Conservation (phyloP, 441 rosid species). For the California macrophylla region DNA sequence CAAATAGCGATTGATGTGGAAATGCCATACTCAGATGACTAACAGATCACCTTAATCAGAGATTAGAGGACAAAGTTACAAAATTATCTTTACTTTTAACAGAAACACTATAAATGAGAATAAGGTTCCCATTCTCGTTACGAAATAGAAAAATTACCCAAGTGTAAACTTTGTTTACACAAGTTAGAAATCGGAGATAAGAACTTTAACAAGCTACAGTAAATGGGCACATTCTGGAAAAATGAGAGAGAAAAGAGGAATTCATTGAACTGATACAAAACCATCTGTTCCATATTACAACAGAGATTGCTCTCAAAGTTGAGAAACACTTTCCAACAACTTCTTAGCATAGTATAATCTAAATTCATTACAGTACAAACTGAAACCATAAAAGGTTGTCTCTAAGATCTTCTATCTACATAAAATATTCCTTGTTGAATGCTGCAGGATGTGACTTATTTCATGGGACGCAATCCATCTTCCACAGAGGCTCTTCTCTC, state of each 20-base stretch:
- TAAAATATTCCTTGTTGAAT: not conserved
- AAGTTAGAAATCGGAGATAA: not conserved
- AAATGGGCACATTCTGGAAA: not conserved
- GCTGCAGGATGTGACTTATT: not conserved
- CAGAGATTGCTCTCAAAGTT: not conserved
- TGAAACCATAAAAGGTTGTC: not conserved
- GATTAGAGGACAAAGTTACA: no score
- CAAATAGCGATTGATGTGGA: not conserved
- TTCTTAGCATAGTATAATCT: not conserved
- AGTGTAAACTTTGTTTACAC: not conserved
- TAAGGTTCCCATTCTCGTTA: no score
- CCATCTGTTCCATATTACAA: not conserved
- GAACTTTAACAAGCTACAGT: not conserved
- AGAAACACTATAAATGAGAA: no score
- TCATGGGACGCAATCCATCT: not conserved
- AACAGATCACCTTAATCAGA: no score
- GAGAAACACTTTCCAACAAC: not conserved
- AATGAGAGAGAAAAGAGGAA: not conserved
- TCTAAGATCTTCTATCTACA: not conserved
- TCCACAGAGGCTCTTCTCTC: not conserved
- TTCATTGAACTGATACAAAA: not conserved
- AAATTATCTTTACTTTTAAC: no score
- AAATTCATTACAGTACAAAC: not conserved
- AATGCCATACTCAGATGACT: no score
- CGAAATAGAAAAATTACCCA: no score